Evolutionary conservation across 2,329 filamentous ascomycete species (phyloP).

Genomic region (Alternaria gansuensis): DNA sequence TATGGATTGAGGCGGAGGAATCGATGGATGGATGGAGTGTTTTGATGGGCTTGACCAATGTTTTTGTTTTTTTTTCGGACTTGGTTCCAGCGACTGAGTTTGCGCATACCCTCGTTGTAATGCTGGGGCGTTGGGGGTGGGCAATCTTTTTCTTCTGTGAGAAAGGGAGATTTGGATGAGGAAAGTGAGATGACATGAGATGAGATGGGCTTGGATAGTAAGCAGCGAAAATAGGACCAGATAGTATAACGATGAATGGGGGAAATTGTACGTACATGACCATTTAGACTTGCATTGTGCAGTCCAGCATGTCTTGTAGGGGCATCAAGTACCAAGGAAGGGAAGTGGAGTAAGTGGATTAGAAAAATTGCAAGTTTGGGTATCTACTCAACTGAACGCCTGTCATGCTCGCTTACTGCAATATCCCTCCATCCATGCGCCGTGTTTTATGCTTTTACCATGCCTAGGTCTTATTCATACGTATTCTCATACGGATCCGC

Average conservation of each 20-base stretch:
- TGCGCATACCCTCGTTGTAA: constrained; percentile 17
- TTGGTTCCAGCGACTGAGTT: not conserved
- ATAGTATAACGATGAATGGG: constrained; percentile 1
- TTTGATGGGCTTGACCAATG: not conserved
- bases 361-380: constrained; percentile 20
- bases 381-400: constrained; percentile 33
- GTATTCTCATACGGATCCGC: constrained; percentile 50
- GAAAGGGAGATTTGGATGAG: not conserved
- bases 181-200: not conserved
- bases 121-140: constrained; percentile 2
- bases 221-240: not conserved
- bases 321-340: too few relatives aligned
- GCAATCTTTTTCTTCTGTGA: not conserved
- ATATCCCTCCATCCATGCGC: constrained; percentile 5
- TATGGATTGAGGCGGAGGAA: not conserved
- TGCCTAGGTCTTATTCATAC: constrained; percentile 35
- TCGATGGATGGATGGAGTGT: not conserved
- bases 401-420: constrained; percentile 7
- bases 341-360: too few relatives aligned
- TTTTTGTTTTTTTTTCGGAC: not conserved
- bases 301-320: too few relatives aligned
- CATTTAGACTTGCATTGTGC: not conserved
- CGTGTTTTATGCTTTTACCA: not conserved
- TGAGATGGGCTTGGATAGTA: not conserved
- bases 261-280: constrained; percentile 7